Evolutionary conservation across 306 rosid genomes (phyloP).

Genomic region (Urtica urens): DNA sequence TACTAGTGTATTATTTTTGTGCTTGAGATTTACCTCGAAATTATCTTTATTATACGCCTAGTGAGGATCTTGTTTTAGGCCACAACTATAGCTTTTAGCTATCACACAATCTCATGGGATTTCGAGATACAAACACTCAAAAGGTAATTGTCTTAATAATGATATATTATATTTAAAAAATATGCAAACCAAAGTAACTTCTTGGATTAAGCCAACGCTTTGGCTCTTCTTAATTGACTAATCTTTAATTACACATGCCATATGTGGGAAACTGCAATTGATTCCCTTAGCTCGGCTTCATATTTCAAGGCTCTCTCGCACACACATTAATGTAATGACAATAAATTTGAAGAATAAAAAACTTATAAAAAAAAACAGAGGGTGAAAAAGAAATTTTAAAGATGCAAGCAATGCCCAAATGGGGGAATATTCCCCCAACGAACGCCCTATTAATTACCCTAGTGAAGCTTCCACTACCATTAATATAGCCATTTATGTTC

Average conservation of each 20-base stretch:
- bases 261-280: conserved; percentile 49
- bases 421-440: conserved; percentile 18
- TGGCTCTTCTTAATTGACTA: conserved; percentile 31
- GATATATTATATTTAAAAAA: background rate
- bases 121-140: background rate
- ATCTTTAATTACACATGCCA: conserved; percentile 38
- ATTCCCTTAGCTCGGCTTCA: conserved; percentile 32
- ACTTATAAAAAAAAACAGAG: conserved; percentile 11
- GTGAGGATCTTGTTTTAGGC: conserved; percentile 40
- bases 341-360: conserved; percentile 3
- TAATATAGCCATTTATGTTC: conserved; percentile 17
- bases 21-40: conserved; percentile 14
- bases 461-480: conserved; percentile 37
- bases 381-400: conserved; percentile 14
- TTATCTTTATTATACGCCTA: conserved; percentile 19
- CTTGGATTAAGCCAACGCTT: conserved; percentile 21
- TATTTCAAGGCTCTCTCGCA: conserved; percentile 24
- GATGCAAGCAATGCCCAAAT: conserved; percentile 1
- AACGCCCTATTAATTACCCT: conserved; percentile 16
- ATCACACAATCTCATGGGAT: conserved; percentile 22
- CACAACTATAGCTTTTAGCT: conserved; percentile 10
- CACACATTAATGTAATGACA: background rate
- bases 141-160: conserved; percentile 10
- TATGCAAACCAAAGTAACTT: conserved; percentile 22
- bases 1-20: conserved; percentile 10